Base-by-base conservation (phyloP, 305 asterid genomes). In the Fraxinus floribunda region DNA sequence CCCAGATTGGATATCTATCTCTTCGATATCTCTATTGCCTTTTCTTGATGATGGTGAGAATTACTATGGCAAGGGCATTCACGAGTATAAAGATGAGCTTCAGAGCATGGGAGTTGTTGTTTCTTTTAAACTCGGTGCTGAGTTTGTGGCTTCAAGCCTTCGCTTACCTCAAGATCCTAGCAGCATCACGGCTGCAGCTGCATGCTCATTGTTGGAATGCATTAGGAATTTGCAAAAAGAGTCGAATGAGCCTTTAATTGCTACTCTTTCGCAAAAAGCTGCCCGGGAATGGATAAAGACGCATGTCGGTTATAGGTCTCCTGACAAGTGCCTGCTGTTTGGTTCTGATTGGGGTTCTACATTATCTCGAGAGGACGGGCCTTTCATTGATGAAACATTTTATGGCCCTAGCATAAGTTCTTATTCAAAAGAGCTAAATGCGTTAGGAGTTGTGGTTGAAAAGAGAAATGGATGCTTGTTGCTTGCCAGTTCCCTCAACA, bases 211-310 rank as follows among this genome's bases (percentile, higher is more conserved):
- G 83, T 76, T 87, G 76, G 78, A 38, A 46, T 85, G 86, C 81
- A 46, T 83, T 13, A 32, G 34, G 79, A 74, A 16, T 22, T 1
- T 87, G 15, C 82, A 62, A 32, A 1, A 0, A 64, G 79, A 24
- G 30, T 13, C 39, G 13, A 41, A 66, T 15, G 52, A 60, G 62
- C 15, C 32, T 7, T 44, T 41, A 79, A 55, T 75, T 75, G 72
- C 36, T 18, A 44, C 22, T 39, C 38, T 82, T 30, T 26, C 0
- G 18, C 20, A 29, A 20, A 87, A 80, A 22, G 80, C 76, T 22
- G 35, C 76, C 73, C 77, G 41, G 80, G 81, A 44, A 62, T 87
- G 90, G 90, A 34, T 87, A 44, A 87, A 80, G 75, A 87, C 90
- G 2, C 46, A 46, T 75, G 79, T 41, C 3, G 86, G 90, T 24